These are phyloP conservation scores for Solanum clarkiae DNA, from an alignment of 257 asterid genomes.

Conservation along the genomic window DNA sequence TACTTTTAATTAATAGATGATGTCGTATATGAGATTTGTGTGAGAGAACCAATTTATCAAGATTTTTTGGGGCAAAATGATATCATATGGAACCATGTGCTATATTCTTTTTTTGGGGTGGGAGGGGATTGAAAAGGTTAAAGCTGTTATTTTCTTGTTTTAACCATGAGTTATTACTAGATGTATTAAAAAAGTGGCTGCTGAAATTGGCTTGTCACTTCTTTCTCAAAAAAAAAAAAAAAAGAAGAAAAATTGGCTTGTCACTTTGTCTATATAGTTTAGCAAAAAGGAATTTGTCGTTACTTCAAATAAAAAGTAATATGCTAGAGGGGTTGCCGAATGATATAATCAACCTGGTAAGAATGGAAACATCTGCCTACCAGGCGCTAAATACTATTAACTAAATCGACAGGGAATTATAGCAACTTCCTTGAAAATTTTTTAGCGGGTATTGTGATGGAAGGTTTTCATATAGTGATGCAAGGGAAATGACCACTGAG, in stretches of 20 bases:
- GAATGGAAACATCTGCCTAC: not conserved
- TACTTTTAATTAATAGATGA: not conserved
- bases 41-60: not conserved
- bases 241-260: not conserved
- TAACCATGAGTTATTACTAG: not conserved
- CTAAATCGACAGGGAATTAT: not conserved
- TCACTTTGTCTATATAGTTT: not conserved
- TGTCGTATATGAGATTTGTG: not conserved
- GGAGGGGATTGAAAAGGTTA: not conserved
- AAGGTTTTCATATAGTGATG: not conserved
- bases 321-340: not conserved
- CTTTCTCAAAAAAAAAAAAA: no score
- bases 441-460: not conserved
- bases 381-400: not conserved
- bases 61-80: not conserved
- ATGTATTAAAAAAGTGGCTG: not conserved
- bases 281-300: not conserved
- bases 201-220: not conserved
- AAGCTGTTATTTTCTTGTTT: not conserved
- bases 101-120: not conserved
- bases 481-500: not conserved
- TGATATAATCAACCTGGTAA: not conserved
- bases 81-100: not conserved
- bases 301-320: not conserved
- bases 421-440: not conserved